Conservation (phyloP, 2,329 filamentous ascomycete species). For the Alternaria hordeiaustralica region DNA sequence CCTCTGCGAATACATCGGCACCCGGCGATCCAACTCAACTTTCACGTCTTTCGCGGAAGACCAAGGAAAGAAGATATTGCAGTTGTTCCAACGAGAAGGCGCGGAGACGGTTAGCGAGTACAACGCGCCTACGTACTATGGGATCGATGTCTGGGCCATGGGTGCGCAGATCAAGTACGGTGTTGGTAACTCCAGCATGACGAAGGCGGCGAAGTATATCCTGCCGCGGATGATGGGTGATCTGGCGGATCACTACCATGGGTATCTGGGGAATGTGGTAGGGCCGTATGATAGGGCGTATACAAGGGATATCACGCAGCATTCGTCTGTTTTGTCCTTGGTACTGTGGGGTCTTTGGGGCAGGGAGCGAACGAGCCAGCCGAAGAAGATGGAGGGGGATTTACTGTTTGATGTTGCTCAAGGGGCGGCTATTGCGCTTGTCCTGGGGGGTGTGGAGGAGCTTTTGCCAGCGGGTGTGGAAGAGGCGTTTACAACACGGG, state of each 20-base stretch:
- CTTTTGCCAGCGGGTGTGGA: background rate
- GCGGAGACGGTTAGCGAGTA: constrained; percentile 49
- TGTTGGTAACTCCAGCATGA: constrained; percentile 37
- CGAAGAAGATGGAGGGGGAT: constrained; percentile 49
- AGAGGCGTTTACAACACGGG: background rate
- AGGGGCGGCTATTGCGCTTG: constrained; percentile 50
- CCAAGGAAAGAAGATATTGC: constrained; percentile 11
- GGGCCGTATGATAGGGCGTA: constrained; percentile 51
- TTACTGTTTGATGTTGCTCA: constrained; percentile 53
- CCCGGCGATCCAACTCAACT: constrained; percentile 46
- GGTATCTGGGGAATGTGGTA: constrained; percentile 45
- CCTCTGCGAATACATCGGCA: constrained; percentile 52
- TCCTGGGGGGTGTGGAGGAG: background rate
- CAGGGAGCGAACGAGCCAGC: constrained; percentile 48
- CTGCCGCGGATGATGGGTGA: constrained; percentile 46
- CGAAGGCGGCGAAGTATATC: constrained; percentile 37
- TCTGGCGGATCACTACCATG: constrained; percentile 48
- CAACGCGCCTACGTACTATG: constrained; percentile 53
- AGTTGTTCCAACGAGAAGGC: constrained; percentile 35
- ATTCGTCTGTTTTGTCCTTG: constrained; percentile 51
- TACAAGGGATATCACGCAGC: constrained; percentile 50
- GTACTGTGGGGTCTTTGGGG: constrained; percentile 56
- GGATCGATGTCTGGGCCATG: constrained; percentile 52
- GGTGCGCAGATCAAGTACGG: constrained; percentile 51
- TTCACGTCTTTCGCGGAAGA: constrained; percentile 42